Evolutionary conservation across 768 basidiomycete genomes (phyloP).

Genomic region (Russula lepida): DNA sequence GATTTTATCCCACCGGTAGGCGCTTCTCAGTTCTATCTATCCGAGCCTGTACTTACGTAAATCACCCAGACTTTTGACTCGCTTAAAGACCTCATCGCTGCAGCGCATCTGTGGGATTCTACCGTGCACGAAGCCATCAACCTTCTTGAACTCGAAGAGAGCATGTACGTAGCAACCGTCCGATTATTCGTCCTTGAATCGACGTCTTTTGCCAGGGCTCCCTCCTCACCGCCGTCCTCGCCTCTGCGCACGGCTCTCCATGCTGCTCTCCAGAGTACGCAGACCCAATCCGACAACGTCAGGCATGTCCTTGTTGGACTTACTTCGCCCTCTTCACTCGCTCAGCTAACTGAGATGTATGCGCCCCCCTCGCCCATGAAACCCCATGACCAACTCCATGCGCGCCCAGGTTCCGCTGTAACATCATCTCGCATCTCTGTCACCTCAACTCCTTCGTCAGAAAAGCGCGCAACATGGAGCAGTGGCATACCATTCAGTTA

Average conservation of each 20-base stretch:
- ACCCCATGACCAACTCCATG: slow-evolving; percentile 26
- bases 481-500: slow-evolving; percentile 40
- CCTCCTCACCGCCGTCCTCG: slow-evolving; percentile 43
- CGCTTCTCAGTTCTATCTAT: neutral
- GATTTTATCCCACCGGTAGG: slow-evolving; percentile 14
- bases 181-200: slow-evolving; percentile 4
- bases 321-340: slow-evolving; percentile 59
- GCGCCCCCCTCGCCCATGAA: slow-evolving; percentile 60
- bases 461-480: slow-evolving; percentile 71
- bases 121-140: slow-evolving; percentile 60
- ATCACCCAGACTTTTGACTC: slow-evolving; percentile 54
- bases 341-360: slow-evolving; percentile 82
- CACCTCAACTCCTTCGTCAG: slow-evolving; percentile 26
- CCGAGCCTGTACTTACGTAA: neutral
- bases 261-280: slow-evolving; percentile 65
- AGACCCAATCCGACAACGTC: slow-evolving; percentile 74
- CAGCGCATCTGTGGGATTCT: slow-evolving; percentile 67
- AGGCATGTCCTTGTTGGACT: slow-evolving; percentile 72
- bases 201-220: slow-evolving; percentile 32
- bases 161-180: slow-evolving; percentile 36
- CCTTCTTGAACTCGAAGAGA: slow-evolving; percentile 62
- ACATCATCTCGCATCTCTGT: slow-evolving; percentile 21
- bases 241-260: slow-evolving; percentile 62
- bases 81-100: slow-evolving; percentile 56
- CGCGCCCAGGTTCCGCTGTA: slow-evolving; percentile 38